Conservation (phyloP, 2,329 filamentous ascomycete genomes). For the Moelleriella libera region DNA sequence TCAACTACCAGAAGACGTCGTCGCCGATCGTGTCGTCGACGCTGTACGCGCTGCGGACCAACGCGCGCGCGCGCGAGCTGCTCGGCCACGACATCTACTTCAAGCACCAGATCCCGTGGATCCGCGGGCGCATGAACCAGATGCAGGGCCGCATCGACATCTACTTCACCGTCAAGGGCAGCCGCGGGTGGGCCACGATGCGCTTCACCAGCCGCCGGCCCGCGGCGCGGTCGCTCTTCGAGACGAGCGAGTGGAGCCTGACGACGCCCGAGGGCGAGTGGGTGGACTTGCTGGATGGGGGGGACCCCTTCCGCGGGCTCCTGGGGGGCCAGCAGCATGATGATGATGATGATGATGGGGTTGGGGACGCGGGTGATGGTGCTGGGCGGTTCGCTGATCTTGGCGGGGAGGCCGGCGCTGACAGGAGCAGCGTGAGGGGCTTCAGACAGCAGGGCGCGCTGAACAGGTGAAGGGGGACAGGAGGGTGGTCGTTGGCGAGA, state of each 20-base stretch:
- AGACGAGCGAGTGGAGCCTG: slow-evolving; percentile 84
- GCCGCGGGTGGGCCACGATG: slow-evolving; percentile 56
- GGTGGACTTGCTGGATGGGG: slow-evolving; percentile 61
- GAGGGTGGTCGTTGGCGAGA: too few species aligned
- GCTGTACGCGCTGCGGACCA: slow-evolving; percentile 82
- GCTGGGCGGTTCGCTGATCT: slow-evolving; percentile 19
- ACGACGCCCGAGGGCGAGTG: slow-evolving; percentile 44
- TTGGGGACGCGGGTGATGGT: slow-evolving; percentile 19
- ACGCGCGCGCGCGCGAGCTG: slow-evolving; percentile 54
- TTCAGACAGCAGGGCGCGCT: slow-evolving; percentile 33
- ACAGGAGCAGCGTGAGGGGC: too few species aligned
- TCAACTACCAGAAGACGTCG: slow-evolving; percentile 98
- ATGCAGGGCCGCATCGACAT: slow-evolving; percentile 85
- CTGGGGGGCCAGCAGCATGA: slow-evolving; percentile 21
- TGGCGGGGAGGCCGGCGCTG: too few species aligned
- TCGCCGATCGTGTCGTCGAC: slow-evolving; percentile 75
- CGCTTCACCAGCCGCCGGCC: slow-evolving; percentile 65
- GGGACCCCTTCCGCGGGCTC: slow-evolving; percentile 51
- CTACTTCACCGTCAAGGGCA: slow-evolving; percentile 73
- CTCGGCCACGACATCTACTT: slow-evolving; percentile 86
- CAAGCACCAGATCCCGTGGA: slow-evolving; percentile 66
- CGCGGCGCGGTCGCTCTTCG: slow-evolving; percentile 49
- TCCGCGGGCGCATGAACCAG: slow-evolving; percentile 81
- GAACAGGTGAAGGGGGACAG: slow-evolving; percentile 14
- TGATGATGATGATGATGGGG: slow-evolving; percentile 3